phyloP scores from a whole-genome alignment of 2,329 filamentous ascomycete species.

The Ophiocordyceps camponoti-rufipedis region DNA sequence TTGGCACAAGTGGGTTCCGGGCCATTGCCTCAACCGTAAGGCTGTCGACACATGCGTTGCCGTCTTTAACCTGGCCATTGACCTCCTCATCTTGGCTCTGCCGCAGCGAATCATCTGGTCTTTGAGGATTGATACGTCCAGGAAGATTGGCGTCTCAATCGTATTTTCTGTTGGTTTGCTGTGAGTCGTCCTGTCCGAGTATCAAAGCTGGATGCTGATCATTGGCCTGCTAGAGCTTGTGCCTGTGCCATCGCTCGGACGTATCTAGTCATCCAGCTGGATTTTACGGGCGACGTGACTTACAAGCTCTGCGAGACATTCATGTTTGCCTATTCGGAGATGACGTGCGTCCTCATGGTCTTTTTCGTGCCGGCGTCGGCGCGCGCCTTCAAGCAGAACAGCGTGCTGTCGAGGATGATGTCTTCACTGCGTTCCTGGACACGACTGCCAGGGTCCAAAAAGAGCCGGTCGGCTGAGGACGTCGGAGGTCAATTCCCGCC shows the following conservation, averaged over 20 bases:
- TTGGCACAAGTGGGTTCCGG: neutral
- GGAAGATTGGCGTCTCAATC: neutral
- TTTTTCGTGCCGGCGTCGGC: neutral
- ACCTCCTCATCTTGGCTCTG: conserved; percentile 1
- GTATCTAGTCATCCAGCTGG: neutral
- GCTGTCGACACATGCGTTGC: neutral
- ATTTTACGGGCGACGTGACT: neutral
- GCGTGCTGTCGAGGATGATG: neutral
- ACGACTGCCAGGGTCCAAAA: neutral
- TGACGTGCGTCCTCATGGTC: neutral
- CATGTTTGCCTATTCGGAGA: neutral
- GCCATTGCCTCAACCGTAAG: neutral
- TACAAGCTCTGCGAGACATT: neutral
- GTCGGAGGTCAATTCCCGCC: neutral
- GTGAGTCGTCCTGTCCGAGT: neutral
- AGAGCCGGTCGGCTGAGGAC: neutral
- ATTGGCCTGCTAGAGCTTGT: neutral
- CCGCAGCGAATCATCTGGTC: conserved; percentile 2
- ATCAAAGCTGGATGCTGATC: neutral
- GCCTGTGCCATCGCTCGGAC: neutral
- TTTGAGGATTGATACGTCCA: neutral
- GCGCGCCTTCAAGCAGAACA: neutral
- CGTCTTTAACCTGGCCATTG: conserved; percentile 1
- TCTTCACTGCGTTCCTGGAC: neutral
- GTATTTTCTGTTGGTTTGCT: conserved; percentile 2